phyloP scores from a whole-genome alignment of 306 rosid species.

The Cercis canadensis region DNA sequence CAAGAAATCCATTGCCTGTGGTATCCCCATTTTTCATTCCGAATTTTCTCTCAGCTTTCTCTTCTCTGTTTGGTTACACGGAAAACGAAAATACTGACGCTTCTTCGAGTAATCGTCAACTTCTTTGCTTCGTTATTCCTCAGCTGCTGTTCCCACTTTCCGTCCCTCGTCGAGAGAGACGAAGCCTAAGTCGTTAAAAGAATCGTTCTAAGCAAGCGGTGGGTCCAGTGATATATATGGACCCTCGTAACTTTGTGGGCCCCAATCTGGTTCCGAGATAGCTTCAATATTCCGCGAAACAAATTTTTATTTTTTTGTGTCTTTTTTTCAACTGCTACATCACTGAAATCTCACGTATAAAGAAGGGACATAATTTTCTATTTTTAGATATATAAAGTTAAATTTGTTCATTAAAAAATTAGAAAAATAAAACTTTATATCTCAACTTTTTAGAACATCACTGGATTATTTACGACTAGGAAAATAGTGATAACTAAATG shows the following conservation, averaged over 20 bases:
- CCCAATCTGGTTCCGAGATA: slow-evolving; percentile 32
- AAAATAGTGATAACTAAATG: no score
- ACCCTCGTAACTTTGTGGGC: slow-evolving; percentile 32
- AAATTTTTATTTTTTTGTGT: no score
- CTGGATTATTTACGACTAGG: no score
- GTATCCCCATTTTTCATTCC: slow-evolving; percentile 54
- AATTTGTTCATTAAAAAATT: no score
- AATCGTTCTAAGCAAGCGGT: slow-evolving; percentile 16
- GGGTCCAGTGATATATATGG: slow-evolving; percentile 2
- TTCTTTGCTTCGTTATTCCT: slow-evolving; percentile 13
- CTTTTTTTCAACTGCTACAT: no score
- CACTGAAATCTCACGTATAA: no score
- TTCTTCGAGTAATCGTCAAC: slow-evolving; percentile 16
- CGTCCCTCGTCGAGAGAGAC: slow-evolving; percentile 29
- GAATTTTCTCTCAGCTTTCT: slow-evolving; percentile 33
- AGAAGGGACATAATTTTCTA: no score
- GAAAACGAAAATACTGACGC: slow-evolving; percentile 20
- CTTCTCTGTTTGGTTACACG: slow-evolving; percentile 32
- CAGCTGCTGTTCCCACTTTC: slow-evolving; percentile 31
- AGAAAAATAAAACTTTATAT: no score
- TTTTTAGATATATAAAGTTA: no score
- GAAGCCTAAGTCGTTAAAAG: slow-evolving; percentile 23
- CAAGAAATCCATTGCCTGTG: slow-evolving; percentile 68
- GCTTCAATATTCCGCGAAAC: slow-evolving; percentile 1
- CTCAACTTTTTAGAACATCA: no score